Base-by-base conservation (phyloP, 345 rosid species). In the Gossypium sturtianum region DNA sequence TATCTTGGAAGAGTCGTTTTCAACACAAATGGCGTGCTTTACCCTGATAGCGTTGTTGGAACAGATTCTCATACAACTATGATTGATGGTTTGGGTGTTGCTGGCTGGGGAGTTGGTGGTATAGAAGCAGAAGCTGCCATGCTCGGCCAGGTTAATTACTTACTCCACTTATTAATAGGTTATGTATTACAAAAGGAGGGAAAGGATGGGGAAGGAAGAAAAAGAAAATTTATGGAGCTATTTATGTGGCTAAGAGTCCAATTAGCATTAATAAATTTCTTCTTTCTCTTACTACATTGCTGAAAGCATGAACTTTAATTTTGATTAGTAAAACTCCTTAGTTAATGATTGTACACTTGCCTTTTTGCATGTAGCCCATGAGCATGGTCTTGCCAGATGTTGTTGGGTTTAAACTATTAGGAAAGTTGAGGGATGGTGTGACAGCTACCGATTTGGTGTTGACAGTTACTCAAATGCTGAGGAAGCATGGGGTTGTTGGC, bases 351-450 rank as follows among this genome's bases (percentile, higher is more conserved):
- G 41, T 34, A 20, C 9, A 43, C 70, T 51, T 73, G 73, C 27
- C 17, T 68, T 60, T 73, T 45, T 69, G 13, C 34, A 41, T 81
- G 83, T 86, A 93, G 98, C 98, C 98, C 49, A 94, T 94, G 97
- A 94, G 98, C 86, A 94, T 94, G 98, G 98, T 94, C 70, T 82
- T 94, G 81, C 97, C 98, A 64, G 98, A 97, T 82, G 98, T 91
- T 63, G 97, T 91, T 77, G 98, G 98, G 22, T 94, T 91, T 71
- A 91, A 94, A 72, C 83, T 94, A 78, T 60, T 83, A 0, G 93
- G 97, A 64, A 93, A 93, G 77, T 78, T 93, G 68, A 87, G 86
- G 70, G 77, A 93, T 86, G 98, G 97, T 70, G 94, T 94, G 71
- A 94, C 97, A 9, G 97, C 98, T 54, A 94, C 97, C 29, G 97